Conservation (phyloP, 2,329 filamentous ascomycete species). For the Onygenales sp. region DNA sequence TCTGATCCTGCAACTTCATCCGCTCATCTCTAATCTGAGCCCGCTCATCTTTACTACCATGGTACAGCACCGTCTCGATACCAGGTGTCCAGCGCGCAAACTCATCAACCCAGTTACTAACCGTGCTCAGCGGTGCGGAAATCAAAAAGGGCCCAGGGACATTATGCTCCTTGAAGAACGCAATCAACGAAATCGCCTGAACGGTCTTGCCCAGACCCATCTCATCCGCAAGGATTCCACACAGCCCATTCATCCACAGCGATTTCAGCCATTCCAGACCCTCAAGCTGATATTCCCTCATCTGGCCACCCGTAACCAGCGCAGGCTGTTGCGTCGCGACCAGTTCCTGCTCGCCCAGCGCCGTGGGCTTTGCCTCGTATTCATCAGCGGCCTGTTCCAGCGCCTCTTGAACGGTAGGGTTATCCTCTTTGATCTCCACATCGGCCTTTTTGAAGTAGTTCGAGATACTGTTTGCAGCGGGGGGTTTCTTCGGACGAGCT, state of each 20-base stretch:
- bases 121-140: slow-evolving; percentile 78
- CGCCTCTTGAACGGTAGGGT: slow-evolving; percentile 47
- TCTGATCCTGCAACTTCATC: slow-evolving; percentile 58
- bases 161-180: slow-evolving; percentile 77
- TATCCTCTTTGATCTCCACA: slow-evolving; percentile 43
- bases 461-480: slow-evolving; percentile 40
- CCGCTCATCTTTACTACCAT: slow-evolving; percentile 72
- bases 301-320: slow-evolving; percentile 74
- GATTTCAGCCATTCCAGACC: slow-evolving; percentile 86
- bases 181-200: slow-evolving; percentile 80
- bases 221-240: slow-evolving; percentile 84
- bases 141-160: slow-evolving; percentile 85
- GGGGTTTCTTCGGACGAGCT: slow-evolving; percentile 19
- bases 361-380: slow-evolving; percentile 48
- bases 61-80: slow-evolving; percentile 84
- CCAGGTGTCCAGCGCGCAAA: slow-evolving; percentile 82
- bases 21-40: slow-evolving; percentile 62
- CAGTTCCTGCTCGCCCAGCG: slow-evolving; percentile 56
- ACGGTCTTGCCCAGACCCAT: slow-evolving; percentile 93
- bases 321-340: slow-evolving; percentile 77
- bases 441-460: slow-evolving; percentile 54
- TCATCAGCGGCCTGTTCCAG: slow-evolving; percentile 50
- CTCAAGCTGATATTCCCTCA: slow-evolving; percentile 91
- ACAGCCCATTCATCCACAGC: slow-evolving; percentile 80
- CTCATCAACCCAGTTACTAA: slow-evolving; percentile 94